Base-by-base conservation (phyloP, 768 basidiomycete species). In the Lepiota venenata region DNA sequence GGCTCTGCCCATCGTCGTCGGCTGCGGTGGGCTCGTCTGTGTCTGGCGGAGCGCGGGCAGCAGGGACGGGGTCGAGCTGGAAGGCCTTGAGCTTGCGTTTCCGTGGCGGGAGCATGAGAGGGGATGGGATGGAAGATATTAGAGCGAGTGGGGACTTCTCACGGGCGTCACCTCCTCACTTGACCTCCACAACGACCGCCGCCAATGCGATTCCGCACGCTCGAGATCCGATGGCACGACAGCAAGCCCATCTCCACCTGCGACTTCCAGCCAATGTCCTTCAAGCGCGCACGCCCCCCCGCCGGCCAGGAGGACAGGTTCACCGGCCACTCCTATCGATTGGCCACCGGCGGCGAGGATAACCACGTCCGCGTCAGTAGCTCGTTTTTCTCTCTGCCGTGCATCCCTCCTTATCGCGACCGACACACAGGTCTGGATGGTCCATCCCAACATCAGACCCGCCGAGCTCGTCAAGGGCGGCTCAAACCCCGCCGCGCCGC, bases 181-280 rank as follows among this genome's bases (percentile, higher is more conserved):
- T 40, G 32, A 29, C 52, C 47, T 18, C 39, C 15, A 37, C 52
- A 40, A 37, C 16, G 37, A 54, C 52, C 45, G 47, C 20, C 52
- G 40, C 37, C 52, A 64, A 94, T 94, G 91, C 86, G 91, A 57
- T 91, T 89, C 68, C 82, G 89, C 56, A 93, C 92, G 3, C 82
- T 95, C 42, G 93, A 95, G 74, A 97, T 97, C 65, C 82, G 94
- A 59, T 97, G 93, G 93, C 93, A 97, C 77, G 93, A 94, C 75
- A 85, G 81, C 69, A 92, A 92, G 65, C 93, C 93, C 42, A 95
- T 99, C 70, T 95, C 93, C 41, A 91, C 93, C 14, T 93, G 91
- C 69, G 97, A 99, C 76, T 97, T 97, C 66, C 97, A 98, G 66
- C 87, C 92, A 16, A 66, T 85, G 29, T 74, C 88, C 0, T 90